phyloP scores from a whole-genome alignment of 192 early-diverging fungal species.

The Backusella parvicylindrica region DNA sequence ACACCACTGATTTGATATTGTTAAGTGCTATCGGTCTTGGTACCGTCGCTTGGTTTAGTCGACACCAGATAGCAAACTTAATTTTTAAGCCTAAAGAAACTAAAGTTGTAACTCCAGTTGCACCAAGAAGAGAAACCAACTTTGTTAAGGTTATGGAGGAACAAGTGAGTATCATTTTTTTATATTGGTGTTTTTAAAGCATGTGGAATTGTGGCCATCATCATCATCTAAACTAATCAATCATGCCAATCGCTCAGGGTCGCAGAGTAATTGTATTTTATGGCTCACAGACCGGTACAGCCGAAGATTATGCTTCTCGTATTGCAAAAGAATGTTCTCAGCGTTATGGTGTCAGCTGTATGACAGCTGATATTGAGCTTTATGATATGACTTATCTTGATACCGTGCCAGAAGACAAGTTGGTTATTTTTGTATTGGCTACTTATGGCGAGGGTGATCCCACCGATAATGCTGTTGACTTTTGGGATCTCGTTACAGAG shows the following conservation, averaged over 20 bases:
- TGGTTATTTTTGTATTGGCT: slow-evolving; percentile 91
- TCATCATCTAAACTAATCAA: not conserved
- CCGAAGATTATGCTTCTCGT: slow-evolving; percentile 94
- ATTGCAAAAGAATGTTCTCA: slow-evolving; percentile 81
- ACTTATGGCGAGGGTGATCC: slow-evolving; percentile 98
- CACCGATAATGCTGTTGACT: slow-evolving; percentile 96
- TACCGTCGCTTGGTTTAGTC: slow-evolving; percentile 15
- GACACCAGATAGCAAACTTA: slow-evolving; percentile 18
- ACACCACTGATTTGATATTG: slow-evolving; percentile 43
- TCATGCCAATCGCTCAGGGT: slow-evolving; percentile 34
- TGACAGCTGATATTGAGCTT: slow-evolving; percentile 87
- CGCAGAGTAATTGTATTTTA: slow-evolving; percentile 87
- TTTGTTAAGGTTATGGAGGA: slow-evolving; percentile 58
- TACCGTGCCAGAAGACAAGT: slow-evolving; percentile 58
- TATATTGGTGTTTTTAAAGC: not conserved
- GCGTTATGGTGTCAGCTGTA: slow-evolving; percentile 66
- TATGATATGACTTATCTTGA: slow-evolving; percentile 87
- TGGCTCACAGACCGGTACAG: slow-evolving; percentile 98
- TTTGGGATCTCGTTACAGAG: slow-evolving; percentile 82
- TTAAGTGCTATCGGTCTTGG: slow-evolving; percentile 38
- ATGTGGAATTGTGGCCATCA: not conserved
- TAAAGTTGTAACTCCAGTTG: slow-evolving; percentile 7
- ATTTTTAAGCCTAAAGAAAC: not conserved
- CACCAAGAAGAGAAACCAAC: slow-evolving; percentile 34
- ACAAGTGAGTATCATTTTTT: slow-evolving; percentile 34